Evolutionary conservation across 2,329 filamentous ascomycete species (phyloP).

Genomic region (Paradendryphiella salina): DNA sequence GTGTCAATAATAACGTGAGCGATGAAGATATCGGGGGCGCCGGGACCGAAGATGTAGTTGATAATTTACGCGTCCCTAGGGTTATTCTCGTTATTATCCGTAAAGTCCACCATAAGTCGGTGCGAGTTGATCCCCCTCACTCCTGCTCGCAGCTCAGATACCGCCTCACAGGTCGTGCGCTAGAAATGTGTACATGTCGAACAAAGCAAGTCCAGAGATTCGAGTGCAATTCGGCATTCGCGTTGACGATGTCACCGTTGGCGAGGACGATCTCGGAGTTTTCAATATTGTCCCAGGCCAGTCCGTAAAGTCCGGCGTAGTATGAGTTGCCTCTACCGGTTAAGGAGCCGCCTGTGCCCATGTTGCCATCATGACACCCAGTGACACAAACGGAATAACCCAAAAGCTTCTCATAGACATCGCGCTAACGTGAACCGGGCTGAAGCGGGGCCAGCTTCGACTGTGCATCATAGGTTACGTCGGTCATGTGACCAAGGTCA

Average conservation of each 20-base stretch:
- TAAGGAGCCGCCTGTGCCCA: constrained; percentile 34
- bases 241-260: constrained; percentile 11
- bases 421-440: constrained; percentile 39
- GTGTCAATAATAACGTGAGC: no score
- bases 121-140: no score
- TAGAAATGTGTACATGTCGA: no score
- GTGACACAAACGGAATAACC: constrained; percentile 27
- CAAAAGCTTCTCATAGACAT: constrained; percentile 37
- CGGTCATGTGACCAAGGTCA: constrained; percentile 30
- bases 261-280: constrained; percentile 42
- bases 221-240: background rate
- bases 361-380: constrained; percentile 35
- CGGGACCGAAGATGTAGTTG: no score
- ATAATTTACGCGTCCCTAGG: no score
- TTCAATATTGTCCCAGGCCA: constrained; percentile 41
- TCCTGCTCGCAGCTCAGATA: no score
- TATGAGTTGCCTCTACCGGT: constrained; percentile 38
- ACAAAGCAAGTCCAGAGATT: no score
- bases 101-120: no score
- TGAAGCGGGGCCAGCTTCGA: constrained; percentile 31
- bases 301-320: constrained; percentile 34
- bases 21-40: no score
- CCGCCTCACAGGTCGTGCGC: no score
- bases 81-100: no score
- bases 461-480: constrained; percentile 21